Conservation (phyloP, 352 stramenopile species). For the Lagenidium giganteum region DNA sequence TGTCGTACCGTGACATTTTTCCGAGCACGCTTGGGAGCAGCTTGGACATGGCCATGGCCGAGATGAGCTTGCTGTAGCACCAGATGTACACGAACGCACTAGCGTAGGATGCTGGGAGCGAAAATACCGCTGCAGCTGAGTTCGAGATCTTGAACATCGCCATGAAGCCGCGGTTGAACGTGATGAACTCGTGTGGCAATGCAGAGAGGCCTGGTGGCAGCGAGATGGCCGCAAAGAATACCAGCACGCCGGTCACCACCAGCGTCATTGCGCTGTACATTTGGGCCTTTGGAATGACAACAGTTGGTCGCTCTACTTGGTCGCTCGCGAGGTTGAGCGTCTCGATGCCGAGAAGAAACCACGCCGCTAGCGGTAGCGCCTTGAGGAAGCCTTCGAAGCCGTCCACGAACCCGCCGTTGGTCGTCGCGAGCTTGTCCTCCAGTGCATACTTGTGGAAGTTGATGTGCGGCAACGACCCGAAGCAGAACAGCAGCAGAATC, state of each 20-base stretch:
- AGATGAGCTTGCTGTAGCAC: conserved; percentile 20
- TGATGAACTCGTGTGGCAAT: conserved; percentile 15
- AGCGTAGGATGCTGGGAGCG: conserved; percentile 24
- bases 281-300: conserved; percentile 18
- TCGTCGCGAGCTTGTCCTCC: too few species aligned
- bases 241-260: conserved; percentile 4
- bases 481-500: conserved; percentile 13
- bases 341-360: conserved; percentile 28
- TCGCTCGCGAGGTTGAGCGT: conserved; percentile 17
- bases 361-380: conserved; percentile 14
- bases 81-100: conserved; percentile 27
- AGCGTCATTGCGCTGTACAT: conserved; percentile 15
- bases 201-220: conserved; percentile 14
- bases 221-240: conserved; percentile 21
- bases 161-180: conserved; percentile 22
- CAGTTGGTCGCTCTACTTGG: conserved; percentile 9
- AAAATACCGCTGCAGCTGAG: conserved; percentile 17
- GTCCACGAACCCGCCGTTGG: conserved; percentile 14
- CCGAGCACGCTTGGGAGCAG: conserved; percentile 13
- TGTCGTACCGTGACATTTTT: conserved; percentile 17
- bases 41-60: conserved; percentile 19
- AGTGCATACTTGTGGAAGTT: too few species aligned
- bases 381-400: conserved; percentile 19
- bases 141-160: conserved; percentile 18
- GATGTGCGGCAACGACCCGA: conserved; percentile 12